A percentile compares a stretch with the other conserved stretches of the same genome.
phyloP scores from a whole-genome alignment of 164 flowering plant species.

The Vitis labrusca region DNA sequence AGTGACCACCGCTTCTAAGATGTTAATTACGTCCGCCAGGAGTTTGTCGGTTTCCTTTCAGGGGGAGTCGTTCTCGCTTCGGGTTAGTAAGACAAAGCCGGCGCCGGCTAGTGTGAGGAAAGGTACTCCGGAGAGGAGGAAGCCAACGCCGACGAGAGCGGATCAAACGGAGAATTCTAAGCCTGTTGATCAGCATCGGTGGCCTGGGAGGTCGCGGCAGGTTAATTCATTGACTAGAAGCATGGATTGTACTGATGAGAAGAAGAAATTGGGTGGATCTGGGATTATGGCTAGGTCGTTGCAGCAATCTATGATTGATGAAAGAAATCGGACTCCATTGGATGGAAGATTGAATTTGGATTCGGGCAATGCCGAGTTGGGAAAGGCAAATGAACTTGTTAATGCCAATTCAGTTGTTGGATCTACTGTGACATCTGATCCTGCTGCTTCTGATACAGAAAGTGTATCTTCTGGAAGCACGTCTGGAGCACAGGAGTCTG shows the following conservation, averaged over 20 bases:
- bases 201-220: constrained; percentile 50
- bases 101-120: constrained; percentile 32
- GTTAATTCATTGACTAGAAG: constrained; percentile 36
- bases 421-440: constrained; percentile 15
- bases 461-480: constrained; percentile 51
- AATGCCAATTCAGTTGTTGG: constrained; percentile 12
- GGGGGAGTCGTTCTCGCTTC: constrained; percentile 51
- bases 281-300: constrained; percentile 37
- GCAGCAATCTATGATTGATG: constrained; percentile 35
- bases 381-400: constrained; percentile 3
- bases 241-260: constrained; percentile 41
- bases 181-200: constrained; percentile 41
- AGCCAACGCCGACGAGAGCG: constrained; percentile 22
- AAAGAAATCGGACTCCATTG: constrained; percentile 13
- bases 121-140: constrained; percentile 57
- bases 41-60: constrained; percentile 71
- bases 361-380: constrained; percentile 10
- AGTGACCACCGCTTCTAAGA: constrained; percentile 35
- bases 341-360: constrained; percentile 17
- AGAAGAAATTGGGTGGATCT: constrained; percentile 30
- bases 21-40: constrained; percentile 48
- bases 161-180: constrained; percentile 39
- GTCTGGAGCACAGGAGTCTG: constrained; percentile 23
- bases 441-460: constrained; percentile 39
- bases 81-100: constrained; percentile 46